These are phyloP conservation scores for Dichomitus squalens DNA, from an alignment of 1,284 basidiomycete genomes.

Conservation along the genomic window DNA sequence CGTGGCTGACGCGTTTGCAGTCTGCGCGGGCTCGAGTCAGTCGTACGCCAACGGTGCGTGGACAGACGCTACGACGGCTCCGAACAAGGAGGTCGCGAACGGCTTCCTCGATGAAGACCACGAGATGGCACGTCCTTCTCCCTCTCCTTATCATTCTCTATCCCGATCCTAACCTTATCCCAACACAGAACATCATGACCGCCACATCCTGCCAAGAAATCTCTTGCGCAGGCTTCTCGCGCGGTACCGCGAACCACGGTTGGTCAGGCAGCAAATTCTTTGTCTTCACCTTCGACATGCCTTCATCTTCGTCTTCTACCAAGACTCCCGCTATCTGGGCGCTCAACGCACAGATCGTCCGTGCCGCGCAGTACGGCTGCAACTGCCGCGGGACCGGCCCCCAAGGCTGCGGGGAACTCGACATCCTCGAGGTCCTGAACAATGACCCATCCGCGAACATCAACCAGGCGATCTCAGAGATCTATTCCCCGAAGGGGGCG, in stretches of 20 bases:
- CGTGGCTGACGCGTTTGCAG: not conserved
- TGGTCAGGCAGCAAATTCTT: slow-evolving; percentile 34
- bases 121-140: slow-evolving; percentile 22
- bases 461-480: slow-evolving; percentile 33
- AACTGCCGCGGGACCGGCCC: slow-evolving; percentile 35
- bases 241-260: slow-evolving; percentile 35
- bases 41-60: slow-evolving; percentile 27
- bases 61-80: slow-evolving; percentile 17
- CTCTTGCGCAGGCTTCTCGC: slow-evolving; percentile 32
- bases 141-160: not conserved
- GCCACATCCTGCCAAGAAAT: slow-evolving; percentile 18
- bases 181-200: slow-evolving; percentile 30
- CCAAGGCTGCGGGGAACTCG: slow-evolving; percentile 34
- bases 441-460: slow-evolving; percentile 16
- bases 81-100: slow-evolving; percentile 15
- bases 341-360: slow-evolving; percentile 35
- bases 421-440: slow-evolving; percentile 32
- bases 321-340: slow-evolving; percentile 35
- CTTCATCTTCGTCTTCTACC: slow-evolving; percentile 17
- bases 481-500: slow-evolving; percentile 37
- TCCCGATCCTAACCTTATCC: not conserved
- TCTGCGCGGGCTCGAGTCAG: slow-evolving; percentile 26
- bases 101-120: slow-evolving; percentile 19
- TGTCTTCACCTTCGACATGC: slow-evolving; percentile 30
- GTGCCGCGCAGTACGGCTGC: slow-evolving; percentile 37